Evolutionary conservation across 768 basidiomycete genomes (phyloP).

Genomic region (Boletus tylopilopsis): DNA sequence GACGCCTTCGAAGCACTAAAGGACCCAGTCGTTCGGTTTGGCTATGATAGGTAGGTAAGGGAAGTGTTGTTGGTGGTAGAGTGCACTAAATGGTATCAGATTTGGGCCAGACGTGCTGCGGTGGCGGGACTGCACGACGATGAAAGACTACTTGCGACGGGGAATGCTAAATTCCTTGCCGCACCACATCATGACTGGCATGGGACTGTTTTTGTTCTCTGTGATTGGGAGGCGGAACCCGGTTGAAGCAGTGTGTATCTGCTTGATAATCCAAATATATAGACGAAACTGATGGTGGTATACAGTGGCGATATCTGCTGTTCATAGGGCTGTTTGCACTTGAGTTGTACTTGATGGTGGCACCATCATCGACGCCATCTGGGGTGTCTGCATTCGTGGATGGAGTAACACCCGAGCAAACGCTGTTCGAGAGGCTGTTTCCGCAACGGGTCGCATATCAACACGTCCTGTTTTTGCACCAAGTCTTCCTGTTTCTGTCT

Average conservation of each 20-base stretch:
- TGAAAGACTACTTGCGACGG: constrained; percentile 62
- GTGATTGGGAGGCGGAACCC: constrained; percentile 56
- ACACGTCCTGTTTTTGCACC: constrained; percentile 73
- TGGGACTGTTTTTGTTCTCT: constrained; percentile 58
- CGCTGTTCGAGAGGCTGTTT: constrained; percentile 43
- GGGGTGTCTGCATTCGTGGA: constrained; percentile 23
- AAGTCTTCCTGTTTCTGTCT: constrained; percentile 70
- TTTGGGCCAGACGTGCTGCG: constrained; percentile 71
- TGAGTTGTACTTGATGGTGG: constrained; percentile 64
- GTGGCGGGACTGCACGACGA: constrained; percentile 68
- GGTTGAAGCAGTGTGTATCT: constrained; percentile 58
- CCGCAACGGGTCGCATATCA: constrained; percentile 70
- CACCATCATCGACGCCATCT: constrained; percentile 30
- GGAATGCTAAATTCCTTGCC: constrained; percentile 61
- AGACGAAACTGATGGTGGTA: constrained; percentile 11
- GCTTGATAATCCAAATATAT: constrained; percentile 4
- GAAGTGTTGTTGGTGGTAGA: constrained; percentile 13
- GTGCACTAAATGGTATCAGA: constrained; percentile 38
- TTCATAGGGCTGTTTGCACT: constrained; percentile 56
- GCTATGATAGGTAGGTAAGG: constrained; percentile 69
- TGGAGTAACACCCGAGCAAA: constrained; percentile 9
- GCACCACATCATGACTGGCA: constrained; percentile 62
- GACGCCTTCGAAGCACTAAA: constrained; percentile 78
- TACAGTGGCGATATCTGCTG: constrained; percentile 78
- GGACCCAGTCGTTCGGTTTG: constrained; percentile 74